A percentile compares a stretch with the other conserved stretches of the same genome.
phyloP scores from a whole-genome alignment of 1,284 basidiomycete species.

The Irpex rosettiformis region DNA sequence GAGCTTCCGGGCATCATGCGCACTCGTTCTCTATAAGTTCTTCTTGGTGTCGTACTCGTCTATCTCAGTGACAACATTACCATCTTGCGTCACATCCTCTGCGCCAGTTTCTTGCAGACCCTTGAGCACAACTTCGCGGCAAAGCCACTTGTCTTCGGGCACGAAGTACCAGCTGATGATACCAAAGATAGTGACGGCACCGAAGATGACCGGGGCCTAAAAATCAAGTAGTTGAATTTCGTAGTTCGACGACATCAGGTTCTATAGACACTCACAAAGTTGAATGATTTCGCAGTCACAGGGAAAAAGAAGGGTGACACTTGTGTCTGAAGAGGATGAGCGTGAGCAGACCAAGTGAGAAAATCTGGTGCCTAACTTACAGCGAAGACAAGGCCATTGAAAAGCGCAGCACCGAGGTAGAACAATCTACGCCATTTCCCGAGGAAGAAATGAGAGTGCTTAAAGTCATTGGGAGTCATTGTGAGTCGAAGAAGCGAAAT shows the following conservation, averaged over 20 bases:
- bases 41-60: not conserved
- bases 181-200: conserved; percentile 72
- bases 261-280: conserved; percentile 70
- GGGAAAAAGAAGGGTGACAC: conserved; percentile 84
- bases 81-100: not conserved
- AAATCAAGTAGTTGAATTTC: no score
- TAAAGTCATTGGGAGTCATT: conserved; percentile 74
- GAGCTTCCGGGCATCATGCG: not conserved
- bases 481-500: conserved; percentile 70
- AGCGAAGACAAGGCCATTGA: conserved; percentile 70
- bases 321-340: conserved; percentile 47
- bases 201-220: conserved; percentile 78
- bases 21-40: not conserved
- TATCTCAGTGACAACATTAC: not conserved
- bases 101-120: conserved; percentile 39
- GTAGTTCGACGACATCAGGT: no score
- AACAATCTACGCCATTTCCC: conserved; percentile 64
- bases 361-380: conserved; percentile 38
- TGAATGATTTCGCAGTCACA: conserved; percentile 67
- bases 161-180: conserved; percentile 73
- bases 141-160: conserved; percentile 75
- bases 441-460: conserved; percentile 58
- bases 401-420: conserved; percentile 63
- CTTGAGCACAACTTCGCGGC: conserved; percentile 52
- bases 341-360: not conserved